Evolutionary conservation across 1,139 yeast genomes (phyloP), one percentile per base, ranked within the genome.

Genomic region (Suzukiozyma palmioleophila): DNA sequence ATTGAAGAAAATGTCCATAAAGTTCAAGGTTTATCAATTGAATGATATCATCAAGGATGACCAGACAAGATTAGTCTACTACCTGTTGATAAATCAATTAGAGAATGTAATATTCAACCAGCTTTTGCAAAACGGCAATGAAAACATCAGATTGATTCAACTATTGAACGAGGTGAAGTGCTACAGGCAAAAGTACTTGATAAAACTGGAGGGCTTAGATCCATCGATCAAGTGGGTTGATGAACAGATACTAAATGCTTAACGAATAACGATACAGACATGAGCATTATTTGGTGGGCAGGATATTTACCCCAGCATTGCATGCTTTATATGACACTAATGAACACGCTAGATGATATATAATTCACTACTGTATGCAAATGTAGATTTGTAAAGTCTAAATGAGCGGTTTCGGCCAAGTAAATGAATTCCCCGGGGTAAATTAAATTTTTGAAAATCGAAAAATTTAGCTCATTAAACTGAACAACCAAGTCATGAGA

Each of bases 1-100:
- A 3, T 51, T 66, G 36, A 65, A 65, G 43, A 56, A 52, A 38
- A 40, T 66, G 9, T 64, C 72, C 1, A 55, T 61, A 35, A 63
- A 59, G 43, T 51, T 57, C 48, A 60, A 59, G 41, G 36, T 66
- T 3, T 59, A 59, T 41, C 43, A 45, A 1, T 44, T 59, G 16
- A 48, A 52, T 3, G 50, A 47, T n/a, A 34, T 35, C 13, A 40
- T 48, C 10, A 37, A 36, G 8, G 37, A 33, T 15, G 32, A 29
- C 7, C 29, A 26, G 8, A n/a, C 32, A 12, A 34, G 47, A 15
- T 38, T 38, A 16, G n/a, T 21, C 8, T 44, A 45, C 38, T 59
- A 59, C 36, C 47, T 57, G 9, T 43, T 55, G 29, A 42, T 57
- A 13, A 50, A 48, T 38, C 46, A 52, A 1, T 41, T 63, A 35